Conservation (phyloP, 495 filamentous ascomycete species). For the Annulohypoxylon maeteangense region DNA sequence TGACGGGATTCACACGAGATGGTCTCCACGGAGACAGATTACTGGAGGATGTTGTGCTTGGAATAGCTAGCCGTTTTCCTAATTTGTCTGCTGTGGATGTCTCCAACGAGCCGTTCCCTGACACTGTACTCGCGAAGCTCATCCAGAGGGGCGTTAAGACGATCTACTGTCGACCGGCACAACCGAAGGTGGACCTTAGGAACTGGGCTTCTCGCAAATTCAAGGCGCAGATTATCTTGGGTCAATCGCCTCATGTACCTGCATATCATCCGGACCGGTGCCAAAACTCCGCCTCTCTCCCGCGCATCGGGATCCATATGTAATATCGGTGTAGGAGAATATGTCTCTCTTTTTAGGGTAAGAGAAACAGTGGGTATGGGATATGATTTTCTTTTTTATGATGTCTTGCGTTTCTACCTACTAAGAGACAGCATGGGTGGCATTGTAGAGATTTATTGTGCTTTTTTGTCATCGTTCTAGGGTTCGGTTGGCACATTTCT, state of each 20-base stretch:
- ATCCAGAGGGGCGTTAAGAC: conserved; percentile 33
- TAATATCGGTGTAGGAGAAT: background rate
- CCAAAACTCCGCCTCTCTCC: background rate
- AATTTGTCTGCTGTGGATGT: conserved; percentile 40
- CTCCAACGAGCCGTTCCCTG: conserved; percentile 23
- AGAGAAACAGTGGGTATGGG: background rate
- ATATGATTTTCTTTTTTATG: background rate
- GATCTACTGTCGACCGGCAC: conserved; percentile 32
- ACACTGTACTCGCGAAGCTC: conserved; percentile 29
- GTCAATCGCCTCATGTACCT: conserved; percentile 14
- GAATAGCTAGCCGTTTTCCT: conserved; percentile 37
- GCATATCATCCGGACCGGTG: conserved; percentile 23
- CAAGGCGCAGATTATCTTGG: conserved; percentile 18
- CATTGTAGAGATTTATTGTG: no score
- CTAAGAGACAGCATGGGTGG: background rate
- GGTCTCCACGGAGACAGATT: background rate
- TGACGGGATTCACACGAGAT: conserved; percentile 24
- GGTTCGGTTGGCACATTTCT: background rate
- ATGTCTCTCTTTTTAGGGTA: background rate
- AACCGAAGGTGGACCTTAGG: conserved; percentile 9
- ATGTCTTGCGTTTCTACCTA: background rate
- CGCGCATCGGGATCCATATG: background rate
- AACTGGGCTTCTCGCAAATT: conserved; percentile 34
- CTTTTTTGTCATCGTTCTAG: no score
- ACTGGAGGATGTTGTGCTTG: conserved; percentile 20